These are phyloP conservation scores for Hippophae rhamnoides DNA, from an alignment of 306 rosid species.

Conservation along the genomic window DNA sequence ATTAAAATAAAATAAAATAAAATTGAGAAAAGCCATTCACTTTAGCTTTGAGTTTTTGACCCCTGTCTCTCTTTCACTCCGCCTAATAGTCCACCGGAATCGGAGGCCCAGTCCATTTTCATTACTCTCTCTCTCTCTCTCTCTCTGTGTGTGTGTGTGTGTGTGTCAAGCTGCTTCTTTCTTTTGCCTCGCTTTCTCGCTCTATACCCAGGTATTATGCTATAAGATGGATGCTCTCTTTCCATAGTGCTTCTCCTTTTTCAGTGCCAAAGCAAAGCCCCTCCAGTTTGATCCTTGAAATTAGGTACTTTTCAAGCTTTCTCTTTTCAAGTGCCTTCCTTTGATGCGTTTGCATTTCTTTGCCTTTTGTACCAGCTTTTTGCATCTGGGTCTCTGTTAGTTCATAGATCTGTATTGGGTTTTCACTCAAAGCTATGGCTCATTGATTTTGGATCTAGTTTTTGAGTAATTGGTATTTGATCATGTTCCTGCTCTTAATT, in stretches of 20 bases:
- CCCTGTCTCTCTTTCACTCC: conserved; percentile 18
- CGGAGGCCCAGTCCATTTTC: conserved; percentile 25
- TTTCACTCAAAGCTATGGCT: conserved; percentile 25
- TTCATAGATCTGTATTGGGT: conserved; percentile 50
- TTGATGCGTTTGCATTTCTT: conserved; percentile 15
- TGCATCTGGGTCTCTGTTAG: conserved; percentile 39
- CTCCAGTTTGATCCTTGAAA: conserved; percentile 33
- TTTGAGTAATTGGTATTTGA: conserved; percentile 28
- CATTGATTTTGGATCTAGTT: conserved; percentile 41
- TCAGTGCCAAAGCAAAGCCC: conserved; percentile 38
- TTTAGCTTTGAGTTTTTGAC: conserved; percentile 49
- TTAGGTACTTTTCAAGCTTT: conserved; percentile 40
- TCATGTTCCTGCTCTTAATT: conserved; percentile 17
- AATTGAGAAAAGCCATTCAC: conserved; percentile 16
- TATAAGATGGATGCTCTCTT: conserved; percentile 22
- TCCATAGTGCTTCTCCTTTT: conserved; percentile 27
- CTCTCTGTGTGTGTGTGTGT: not conserved
- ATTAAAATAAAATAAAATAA: not conserved
- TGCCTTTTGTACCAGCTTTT: conserved; percentile 22
- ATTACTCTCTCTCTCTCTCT: not conserved
- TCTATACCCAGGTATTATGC: conserved; percentile 14
- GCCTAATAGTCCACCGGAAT: conserved; percentile 41
- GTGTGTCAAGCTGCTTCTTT: not conserved
- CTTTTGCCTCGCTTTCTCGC: conserved; percentile 17
- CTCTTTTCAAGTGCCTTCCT: conserved; percentile 25